phyloP scores from a whole-genome alignment of 139 green algal genomes.

The Desmodesmus armatus region DNA sequence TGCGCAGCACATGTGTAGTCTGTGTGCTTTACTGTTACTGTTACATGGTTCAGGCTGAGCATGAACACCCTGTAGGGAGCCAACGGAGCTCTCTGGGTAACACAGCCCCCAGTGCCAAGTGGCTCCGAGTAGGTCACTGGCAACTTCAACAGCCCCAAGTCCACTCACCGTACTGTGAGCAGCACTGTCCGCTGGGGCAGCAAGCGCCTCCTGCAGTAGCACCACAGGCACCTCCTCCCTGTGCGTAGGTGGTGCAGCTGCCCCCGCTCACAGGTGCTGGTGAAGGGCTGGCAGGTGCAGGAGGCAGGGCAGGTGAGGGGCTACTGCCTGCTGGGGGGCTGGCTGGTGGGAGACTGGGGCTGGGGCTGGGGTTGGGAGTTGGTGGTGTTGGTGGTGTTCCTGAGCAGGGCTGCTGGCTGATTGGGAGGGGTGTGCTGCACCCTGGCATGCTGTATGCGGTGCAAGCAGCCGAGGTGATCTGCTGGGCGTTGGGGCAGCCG shows the following conservation, averaged over 20 bases:
- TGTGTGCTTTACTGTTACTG: no score
- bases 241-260: neutral
- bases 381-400: neutral
- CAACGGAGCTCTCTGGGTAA: no score
- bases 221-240: neutral
- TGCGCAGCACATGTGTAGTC: no score
- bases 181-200: neutral
- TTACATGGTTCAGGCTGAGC: no score
- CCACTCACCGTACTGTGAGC: neutral
- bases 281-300: neutral
- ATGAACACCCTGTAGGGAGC: no score
- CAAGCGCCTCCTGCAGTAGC: neutral
- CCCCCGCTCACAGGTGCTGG: neutral
- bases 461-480: slow-evolving; percentile 22
- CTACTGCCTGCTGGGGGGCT: slow-evolving; percentile 4
- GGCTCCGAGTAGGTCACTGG: no score
- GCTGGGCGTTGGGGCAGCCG: slow-evolving; percentile 34
- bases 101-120: no score
- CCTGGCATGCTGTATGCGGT: neutral
- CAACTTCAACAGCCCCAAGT: neutral
- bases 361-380: neutral
- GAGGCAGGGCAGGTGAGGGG: neutral
- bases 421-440: neutral
- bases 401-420: slow-evolving; percentile 9
- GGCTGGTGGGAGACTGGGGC: neutral